Conservation (phyloP, 306 rosid species). For the Cucurbita maxima region DNA sequence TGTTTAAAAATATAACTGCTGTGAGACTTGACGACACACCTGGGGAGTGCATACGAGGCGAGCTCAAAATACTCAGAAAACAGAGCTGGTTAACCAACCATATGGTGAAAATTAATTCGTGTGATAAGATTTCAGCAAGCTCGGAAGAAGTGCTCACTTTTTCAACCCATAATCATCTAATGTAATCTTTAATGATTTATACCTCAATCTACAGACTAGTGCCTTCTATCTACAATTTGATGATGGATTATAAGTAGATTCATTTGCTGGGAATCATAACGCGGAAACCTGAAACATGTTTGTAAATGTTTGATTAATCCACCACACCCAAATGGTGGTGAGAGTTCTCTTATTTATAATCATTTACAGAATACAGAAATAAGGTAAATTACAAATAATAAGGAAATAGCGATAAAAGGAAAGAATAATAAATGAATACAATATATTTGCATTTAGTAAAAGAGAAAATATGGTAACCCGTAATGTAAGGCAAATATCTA, state of each 20-base stretch:
- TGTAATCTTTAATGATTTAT: background rate
- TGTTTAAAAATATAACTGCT: background rate
- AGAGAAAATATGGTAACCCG: no score
- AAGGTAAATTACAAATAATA: no score
- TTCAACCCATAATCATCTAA: background rate
- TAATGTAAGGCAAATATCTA: no score
- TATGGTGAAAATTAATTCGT: background rate
- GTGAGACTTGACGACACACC: background rate
- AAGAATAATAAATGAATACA: no score
- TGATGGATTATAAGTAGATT: background rate
- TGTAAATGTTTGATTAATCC: no score
- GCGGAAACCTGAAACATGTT: slow-evolving; percentile 2
- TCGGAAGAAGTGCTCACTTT: slow-evolving; percentile 1
- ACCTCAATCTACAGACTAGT: background rate
- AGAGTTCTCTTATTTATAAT: no score
- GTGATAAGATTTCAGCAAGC: background rate
- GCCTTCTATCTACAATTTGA: background rate
- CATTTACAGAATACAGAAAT: no score
- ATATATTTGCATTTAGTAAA: no score
- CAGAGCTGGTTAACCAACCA: slow-evolving; percentile 1
- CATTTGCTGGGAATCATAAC: background rate
- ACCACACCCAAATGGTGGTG: no score
- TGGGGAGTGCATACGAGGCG: background rate
- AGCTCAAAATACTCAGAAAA: slow-evolving; percentile 1
- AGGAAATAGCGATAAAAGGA: no score